Percentiles rank a stretch among this genome's conserved stretches.
Conservation (phyloP, 2,329 filamentous ascomycete genomes). For the Lithohypha guttulata region DNA sequence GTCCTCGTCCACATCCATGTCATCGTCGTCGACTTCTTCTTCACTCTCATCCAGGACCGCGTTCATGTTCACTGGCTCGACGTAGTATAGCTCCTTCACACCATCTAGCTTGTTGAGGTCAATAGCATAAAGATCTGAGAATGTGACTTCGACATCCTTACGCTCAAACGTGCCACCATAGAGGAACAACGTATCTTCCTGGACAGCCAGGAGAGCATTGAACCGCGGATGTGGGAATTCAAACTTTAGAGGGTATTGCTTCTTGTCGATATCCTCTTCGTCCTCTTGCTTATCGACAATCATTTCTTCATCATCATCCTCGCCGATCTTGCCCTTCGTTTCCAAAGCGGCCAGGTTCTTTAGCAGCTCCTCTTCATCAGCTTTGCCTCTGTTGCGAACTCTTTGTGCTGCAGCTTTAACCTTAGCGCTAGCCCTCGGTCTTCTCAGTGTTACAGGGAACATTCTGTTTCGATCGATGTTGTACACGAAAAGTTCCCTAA, state of each 20-base stretch:
- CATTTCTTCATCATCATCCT: slow-evolving; percentile 36
- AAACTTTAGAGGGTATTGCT: slow-evolving; percentile 54
- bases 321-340: slow-evolving; percentile 55
- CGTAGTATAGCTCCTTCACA: slow-evolving; percentile 79
- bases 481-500: slow-evolving; percentile 84
- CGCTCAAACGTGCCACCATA: slow-evolving; percentile 95
- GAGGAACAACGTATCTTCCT: slow-evolving; percentile 85
- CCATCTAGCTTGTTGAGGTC: slow-evolving; percentile 93
- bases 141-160: slow-evolving; percentile 87
- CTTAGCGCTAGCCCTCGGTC: slow-evolving; percentile 57
- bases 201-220: slow-evolving; percentile 80
- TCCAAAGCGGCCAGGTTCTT: slow-evolving; percentile 78
- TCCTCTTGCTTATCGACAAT: slow-evolving; percentile 40
- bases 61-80: slow-evolving; percentile 78
- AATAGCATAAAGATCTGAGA: slow-evolving; percentile 87
- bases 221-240: slow-evolving; percentile 86
- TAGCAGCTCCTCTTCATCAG: slow-evolving; percentile 82
- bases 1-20: slow-evolving; percentile 34
- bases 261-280: slow-evolving; percentile 40
- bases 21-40: slow-evolving; percentile 37
- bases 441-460: slow-evolving; percentile 70
- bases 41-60: slow-evolving; percentile 52
- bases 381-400: slow-evolving; percentile 61
- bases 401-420: slow-evolving; percentile 32
- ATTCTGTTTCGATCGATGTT: slow-evolving; percentile 93